phyloP scores from a whole-genome alignment of 108 stramenopile genomes.

The Pseudonitzschia pungens region DNA sequence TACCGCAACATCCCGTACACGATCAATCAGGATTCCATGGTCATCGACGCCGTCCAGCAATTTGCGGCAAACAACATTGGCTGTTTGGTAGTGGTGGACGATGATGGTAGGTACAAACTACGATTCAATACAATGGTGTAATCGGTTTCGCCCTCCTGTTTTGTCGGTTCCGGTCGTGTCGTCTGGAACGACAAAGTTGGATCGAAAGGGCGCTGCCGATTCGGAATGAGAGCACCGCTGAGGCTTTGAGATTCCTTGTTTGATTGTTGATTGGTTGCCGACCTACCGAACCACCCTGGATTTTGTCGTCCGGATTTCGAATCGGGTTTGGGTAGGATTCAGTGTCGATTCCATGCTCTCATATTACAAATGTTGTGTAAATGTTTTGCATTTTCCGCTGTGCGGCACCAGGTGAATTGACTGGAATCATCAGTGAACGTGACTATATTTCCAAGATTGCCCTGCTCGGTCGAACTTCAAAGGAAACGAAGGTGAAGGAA shows the following conservation, averaged over 20 bases:
- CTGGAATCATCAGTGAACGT: conserved; percentile 87
- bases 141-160: too few species aligned
- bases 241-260: too few species aligned
- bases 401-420: conserved; percentile 44
- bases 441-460: conserved; percentile 92
- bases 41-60: conserved; percentile 91
- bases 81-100: conserved; percentile 79
- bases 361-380: conserved; percentile 16
- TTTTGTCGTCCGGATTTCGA: too few species aligned
- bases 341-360: conserved; percentile 1
- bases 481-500: conserved; percentile 79
- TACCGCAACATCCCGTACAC: conserved; percentile 88
- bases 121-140: too few species aligned
- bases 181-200: too few species aligned
- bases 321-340: background rate
- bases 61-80: conserved; percentile 93
- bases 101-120: conserved; percentile 47
- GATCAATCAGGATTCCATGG: conserved; percentile 75
- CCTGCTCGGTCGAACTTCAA: conserved; percentile 69
- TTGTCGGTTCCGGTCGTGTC: too few species aligned
- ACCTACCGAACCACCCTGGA: background rate
- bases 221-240: too few species aligned
- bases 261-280: too few species aligned
- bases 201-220: too few species aligned
- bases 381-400: background rate